Percentiles rank a stretch among this genome's conserved stretches.
phyloP scores from a whole-genome alignment of 1,139 yeast genomes.

The Pichia sp. region DNA sequence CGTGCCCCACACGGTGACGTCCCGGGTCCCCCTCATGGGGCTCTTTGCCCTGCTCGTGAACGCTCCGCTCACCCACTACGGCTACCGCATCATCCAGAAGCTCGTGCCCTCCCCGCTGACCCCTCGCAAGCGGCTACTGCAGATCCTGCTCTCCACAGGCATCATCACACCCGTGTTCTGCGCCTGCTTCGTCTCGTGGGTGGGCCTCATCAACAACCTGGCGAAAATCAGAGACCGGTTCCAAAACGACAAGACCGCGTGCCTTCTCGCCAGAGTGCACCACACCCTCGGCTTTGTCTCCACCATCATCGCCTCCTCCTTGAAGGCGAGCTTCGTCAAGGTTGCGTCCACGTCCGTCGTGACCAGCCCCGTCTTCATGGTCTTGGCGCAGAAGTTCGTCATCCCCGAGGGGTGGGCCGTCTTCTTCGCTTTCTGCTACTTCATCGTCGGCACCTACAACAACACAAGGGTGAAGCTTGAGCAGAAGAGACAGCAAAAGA shows the following conservation, averaged over 20 bases:
- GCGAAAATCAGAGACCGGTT: not conserved
- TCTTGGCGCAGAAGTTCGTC: constrained; percentile 70
- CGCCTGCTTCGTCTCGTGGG: constrained; percentile 53
- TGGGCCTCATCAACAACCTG: constrained; percentile 40
- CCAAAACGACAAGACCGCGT: constrained; percentile 30
- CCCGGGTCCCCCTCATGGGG: constrained; percentile 61
- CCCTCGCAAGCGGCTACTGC: constrained; percentile 44
- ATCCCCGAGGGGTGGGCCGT: constrained; percentile 82
- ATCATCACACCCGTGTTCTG: constrained; percentile 63
- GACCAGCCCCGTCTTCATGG: constrained; percentile 58
- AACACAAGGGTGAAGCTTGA: constrained; percentile 42
- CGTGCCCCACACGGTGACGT: constrained; percentile 40
- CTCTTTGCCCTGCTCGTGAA: constrained; percentile 65
- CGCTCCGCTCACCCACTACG: constrained; percentile 71
- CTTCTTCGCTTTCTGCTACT: constrained; percentile 70
- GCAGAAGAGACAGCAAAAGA: constrained; percentile 13
- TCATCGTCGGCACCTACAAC: constrained; percentile 72
- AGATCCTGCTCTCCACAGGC: constrained; percentile 55
- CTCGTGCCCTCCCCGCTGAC: constrained; percentile 41
- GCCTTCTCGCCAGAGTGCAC: constrained; percentile 17
- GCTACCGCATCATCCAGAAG: constrained; percentile 45
- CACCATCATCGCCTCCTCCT: constrained; percentile 31
- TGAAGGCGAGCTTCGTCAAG: constrained; percentile 48
- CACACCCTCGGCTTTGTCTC: not conserved
- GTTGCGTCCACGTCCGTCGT: constrained; percentile 64